Evolutionary conservation across 2,329 filamentous ascomycete genomes (phyloP).

Genomic region (Madurella mycetomatis): DNA sequence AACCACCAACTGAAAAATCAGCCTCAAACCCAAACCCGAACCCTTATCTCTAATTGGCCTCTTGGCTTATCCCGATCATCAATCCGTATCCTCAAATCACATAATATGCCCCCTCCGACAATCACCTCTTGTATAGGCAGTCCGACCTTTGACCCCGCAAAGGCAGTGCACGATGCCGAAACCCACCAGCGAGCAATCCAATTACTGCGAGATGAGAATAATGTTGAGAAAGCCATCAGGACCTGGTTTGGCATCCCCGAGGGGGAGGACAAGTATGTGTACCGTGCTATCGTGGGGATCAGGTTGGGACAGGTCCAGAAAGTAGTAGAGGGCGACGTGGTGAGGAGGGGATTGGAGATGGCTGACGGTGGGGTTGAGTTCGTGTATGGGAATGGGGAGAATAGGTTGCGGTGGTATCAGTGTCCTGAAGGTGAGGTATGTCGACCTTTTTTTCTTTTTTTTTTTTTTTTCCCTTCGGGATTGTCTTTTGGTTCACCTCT

Average conservation of each 20-base stretch:
- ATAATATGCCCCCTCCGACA: too few species aligned
- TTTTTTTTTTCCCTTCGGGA: too few species aligned
- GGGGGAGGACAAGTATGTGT: conserved; percentile 43
- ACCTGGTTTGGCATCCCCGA: conserved; percentile 42
- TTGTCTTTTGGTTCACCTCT: too few species aligned
- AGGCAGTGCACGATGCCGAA: conserved; percentile 36
- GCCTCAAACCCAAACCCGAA: too few species aligned
- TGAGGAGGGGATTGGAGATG: conserved; percentile 43
- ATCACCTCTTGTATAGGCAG: conserved; percentile 39
- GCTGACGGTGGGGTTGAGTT: conserved; percentile 30
- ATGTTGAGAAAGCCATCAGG: conserved; percentile 43
- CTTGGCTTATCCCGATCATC: too few species aligned
- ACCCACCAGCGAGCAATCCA: conserved; percentile 36
- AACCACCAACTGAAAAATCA: too few species aligned
- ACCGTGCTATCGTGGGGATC: conserved; percentile 49
- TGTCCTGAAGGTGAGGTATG: too few species aligned
- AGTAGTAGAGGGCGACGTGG: conserved; percentile 30
- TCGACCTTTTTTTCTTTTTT: too few species aligned
- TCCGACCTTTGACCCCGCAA: conserved; percentile 40
- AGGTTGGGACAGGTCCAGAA: conserved; percentile 46
- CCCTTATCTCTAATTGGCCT: too few species aligned
- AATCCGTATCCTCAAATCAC: too few species aligned
- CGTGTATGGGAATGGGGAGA: conserved; percentile 17
- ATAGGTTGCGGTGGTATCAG: too few species aligned
- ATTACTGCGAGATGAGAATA: conserved; percentile 34